These are phyloP conservation scores for Neurospora intermedia DNA, from an alignment of 495 filamentous ascomycete species.

Conservation along the genomic window DNA sequence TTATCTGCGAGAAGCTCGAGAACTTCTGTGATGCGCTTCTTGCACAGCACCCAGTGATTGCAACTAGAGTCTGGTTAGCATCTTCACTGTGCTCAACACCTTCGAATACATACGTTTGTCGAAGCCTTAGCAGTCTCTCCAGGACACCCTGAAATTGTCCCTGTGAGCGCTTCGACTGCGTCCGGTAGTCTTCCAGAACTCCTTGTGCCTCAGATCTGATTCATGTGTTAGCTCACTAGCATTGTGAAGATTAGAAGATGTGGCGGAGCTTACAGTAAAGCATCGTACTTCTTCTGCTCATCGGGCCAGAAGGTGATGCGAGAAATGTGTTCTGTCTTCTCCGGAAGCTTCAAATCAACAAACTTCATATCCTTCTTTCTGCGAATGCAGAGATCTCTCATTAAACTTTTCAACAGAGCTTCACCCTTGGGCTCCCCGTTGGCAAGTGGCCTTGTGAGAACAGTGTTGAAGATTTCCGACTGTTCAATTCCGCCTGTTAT, in stretches of 20 bases:
- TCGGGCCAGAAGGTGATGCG: conserved; percentile 63
- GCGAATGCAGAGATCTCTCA: conserved; percentile 72
- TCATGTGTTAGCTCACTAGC: conserved; percentile 12
- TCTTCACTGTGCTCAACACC: background rate
- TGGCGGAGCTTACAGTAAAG: conserved; percentile 44
- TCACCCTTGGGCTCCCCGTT: conserved; percentile 42
- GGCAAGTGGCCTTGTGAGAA: conserved; percentile 62
- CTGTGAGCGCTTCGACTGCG: conserved; percentile 24
- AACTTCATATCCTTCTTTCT: conserved; percentile 87
- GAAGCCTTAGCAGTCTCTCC: conserved; percentile 72
- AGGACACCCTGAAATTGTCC: conserved; percentile 50
- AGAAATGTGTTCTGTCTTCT: conserved; percentile 72
- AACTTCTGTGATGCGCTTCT: conserved; percentile 59
- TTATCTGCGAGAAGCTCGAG: conserved; percentile 54
- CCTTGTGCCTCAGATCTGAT: conserved; percentile 63
- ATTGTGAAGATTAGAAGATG: conserved; percentile 7
- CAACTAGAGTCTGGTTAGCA: conserved; percentile 26
- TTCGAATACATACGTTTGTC: conserved; percentile 46
- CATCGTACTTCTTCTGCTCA: conserved; percentile 72
- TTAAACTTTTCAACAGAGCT: conserved; percentile 61
- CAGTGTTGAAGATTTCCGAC: conserved; percentile 60
- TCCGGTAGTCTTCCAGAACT: conserved; percentile 50
- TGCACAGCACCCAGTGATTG: conserved; percentile 79
- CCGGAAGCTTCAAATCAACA: conserved; percentile 69
- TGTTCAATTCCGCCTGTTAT: conserved; percentile 71